Evolutionary conservation across 164 flowering plant species (phyloP), one percentile per base, ranked within the genome.

Genomic region (Buxus sempervirens): DNA sequence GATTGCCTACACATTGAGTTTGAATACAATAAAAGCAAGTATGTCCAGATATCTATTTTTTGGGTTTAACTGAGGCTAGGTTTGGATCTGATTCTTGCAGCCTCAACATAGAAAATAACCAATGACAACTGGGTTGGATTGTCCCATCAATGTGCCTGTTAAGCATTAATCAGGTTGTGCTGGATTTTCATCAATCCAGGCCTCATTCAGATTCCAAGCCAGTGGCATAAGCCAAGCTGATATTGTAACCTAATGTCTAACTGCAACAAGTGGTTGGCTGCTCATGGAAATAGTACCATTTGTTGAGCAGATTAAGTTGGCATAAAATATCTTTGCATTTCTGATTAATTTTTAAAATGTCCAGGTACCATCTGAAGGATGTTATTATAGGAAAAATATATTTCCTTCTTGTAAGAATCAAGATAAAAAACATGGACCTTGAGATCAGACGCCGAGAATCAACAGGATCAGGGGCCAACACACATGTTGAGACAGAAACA

Each of bases 11-110:
- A 93, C 73, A 93, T 93, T 63, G 98, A 93, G 82, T 93, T 93
- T 66, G 96, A 93, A 79, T 93, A 93, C 85, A 88, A 82, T 67
- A 93, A 90, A 83, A 90, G 92, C 98, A 93, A 93, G 96, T 93
- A 80, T 75, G 96, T 79, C n/a, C 23, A 32, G 27, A 61, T 45
- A 41, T 18, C 38, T 32, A 32, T 32, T 32, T 32, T 28, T 21
- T 22, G 1, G 51, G 13, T 45, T 15, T 15, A 4, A 10, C 51
- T 45, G 1, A 1, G 51, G 51, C 16, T 45, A 15, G 51, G 2
- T 10, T 45, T 45, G 51, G 18, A 15, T 15, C 51, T 45, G 51
- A 15, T 45, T 45, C 51, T 45, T 45, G 51, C 51, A 45, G 16
- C 51, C 51, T 45, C 12, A 15, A 45, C 13, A 7, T 45, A 10